phyloP scores from a whole-genome alignment of 805 yeast species.

The Scheffersomyces spartinae region DNA sequence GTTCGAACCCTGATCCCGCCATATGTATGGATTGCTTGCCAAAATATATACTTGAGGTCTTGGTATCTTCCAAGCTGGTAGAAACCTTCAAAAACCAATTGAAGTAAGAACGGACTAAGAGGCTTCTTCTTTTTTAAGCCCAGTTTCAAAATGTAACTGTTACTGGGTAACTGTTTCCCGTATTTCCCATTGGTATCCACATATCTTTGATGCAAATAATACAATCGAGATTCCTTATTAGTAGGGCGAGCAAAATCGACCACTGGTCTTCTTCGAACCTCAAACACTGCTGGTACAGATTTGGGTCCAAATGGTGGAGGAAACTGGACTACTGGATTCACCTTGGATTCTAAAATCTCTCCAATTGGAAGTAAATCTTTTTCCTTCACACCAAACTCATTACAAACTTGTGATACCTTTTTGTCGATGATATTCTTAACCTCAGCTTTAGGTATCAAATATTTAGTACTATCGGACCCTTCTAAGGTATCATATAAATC shows the following conservation, averaged over 20 bases:
- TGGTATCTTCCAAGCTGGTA: constrained; percentile 16
- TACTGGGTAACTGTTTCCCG: constrained; percentile 8
- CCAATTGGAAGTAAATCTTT: too few species aligned
- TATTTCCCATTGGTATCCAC: constrained; percentile 10
- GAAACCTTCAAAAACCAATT: constrained; percentile 18
- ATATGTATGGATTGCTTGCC: too few species aligned
- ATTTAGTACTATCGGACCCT: too few species aligned
- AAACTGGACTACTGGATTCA: constrained; percentile 19
- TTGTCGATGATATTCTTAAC: too few species aligned
- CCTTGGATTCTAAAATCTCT: constrained; percentile 2
- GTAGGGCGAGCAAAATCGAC: constrained; percentile 20
- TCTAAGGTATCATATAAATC: too few species aligned
- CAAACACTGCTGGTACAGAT: constrained; percentile 13
- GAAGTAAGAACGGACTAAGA: constrained; percentile 21
- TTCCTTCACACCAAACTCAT: too few species aligned
- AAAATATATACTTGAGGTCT: too few species aligned
- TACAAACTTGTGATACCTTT: too few species aligned
- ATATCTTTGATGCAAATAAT: constrained; percentile 7
- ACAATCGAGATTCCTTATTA: constrained; percentile 8
- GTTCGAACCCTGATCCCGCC: too few species aligned
- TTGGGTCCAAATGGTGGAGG: constrained; percentile 18
- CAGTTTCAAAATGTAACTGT: constrained; percentile 2
- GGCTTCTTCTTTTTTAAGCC: constrained; percentile 5
- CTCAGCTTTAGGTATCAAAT: too few species aligned
- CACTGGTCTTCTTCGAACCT: constrained; percentile 14